Evolutionary conservation across 2,329 filamentous ascomycete species (phyloP).

Genomic region (Alternaria infectoria): DNA sequence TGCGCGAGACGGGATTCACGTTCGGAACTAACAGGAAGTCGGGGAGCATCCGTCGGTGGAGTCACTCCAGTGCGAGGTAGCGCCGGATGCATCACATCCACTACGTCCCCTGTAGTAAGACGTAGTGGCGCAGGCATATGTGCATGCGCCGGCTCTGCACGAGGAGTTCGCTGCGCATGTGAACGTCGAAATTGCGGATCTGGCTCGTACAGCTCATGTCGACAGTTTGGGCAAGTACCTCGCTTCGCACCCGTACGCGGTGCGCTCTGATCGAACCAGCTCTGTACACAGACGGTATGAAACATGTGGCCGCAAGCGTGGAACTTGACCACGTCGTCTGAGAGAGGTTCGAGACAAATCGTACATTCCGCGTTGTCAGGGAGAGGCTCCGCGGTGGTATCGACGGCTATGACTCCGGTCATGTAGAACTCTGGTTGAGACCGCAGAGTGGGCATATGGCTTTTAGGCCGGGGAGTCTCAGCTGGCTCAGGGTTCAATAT

Average conservation of each 20-base stretch:
- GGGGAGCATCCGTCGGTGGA: neutral
- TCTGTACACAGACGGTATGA: conserved; percentile 3
- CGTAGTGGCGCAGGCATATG: too few species aligned
- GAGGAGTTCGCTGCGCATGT: too few species aligned
- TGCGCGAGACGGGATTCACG: neutral
- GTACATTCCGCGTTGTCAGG: neutral
- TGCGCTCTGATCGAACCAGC: conserved; percentile 1
- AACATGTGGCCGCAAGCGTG: conserved; percentile 5
- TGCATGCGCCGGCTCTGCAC: too few species aligned
- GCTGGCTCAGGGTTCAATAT: neutral
- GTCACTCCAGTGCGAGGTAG: neutral
- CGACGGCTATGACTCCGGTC: conserved; percentile 1
- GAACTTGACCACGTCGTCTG: conserved; percentile 4
- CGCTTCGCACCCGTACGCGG: neutral
- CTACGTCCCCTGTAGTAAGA: too few species aligned
- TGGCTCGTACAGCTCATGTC: conserved; percentile 3
- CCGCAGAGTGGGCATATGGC: conserved; percentile 1
- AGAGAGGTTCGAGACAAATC: neutral
- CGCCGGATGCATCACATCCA: too few species aligned
- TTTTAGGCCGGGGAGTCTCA: neutral
- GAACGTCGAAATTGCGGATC: neutral
- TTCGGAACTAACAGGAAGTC: neutral
- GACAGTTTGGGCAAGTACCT: conserved; percentile 10
- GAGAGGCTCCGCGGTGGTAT: neutral
- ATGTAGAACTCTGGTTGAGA: conserved; percentile 14